phyloP scores from a whole-genome alignment of 2,329 filamentous ascomycete genomes.

The Aspergillus sojae region DNA sequence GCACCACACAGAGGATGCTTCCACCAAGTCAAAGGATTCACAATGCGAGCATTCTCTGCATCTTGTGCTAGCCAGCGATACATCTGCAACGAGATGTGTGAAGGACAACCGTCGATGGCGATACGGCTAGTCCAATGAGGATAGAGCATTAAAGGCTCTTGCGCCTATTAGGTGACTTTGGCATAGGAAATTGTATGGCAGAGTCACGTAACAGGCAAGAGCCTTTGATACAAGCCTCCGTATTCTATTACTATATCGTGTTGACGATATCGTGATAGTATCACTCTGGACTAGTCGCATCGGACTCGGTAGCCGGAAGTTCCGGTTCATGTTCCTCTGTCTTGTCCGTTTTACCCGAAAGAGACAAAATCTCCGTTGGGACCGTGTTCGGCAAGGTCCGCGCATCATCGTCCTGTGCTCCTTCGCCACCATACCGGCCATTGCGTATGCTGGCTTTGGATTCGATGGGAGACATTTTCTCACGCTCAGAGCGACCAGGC shows the following conservation, averaged over 20 bases:
- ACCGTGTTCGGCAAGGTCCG: slow-evolving; percentile 28
- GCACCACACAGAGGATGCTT: background rate
- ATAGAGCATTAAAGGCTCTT: background rate
- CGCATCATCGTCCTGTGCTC: slow-evolving; percentile 22
- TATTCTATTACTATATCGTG: background rate
- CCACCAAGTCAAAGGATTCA: background rate
- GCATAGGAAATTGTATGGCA: background rate
- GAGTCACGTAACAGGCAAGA: background rate
- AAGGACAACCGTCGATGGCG: background rate
- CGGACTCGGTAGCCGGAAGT: slow-evolving; percentile 28
- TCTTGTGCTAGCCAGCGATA: background rate
- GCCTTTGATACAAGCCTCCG: background rate
- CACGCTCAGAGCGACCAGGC: slow-evolving; percentile 35
- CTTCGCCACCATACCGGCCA: slow-evolving; percentile 18
- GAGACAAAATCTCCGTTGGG: slow-evolving; percentile 29
- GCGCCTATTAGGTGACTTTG: background rate
- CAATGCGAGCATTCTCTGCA: background rate
- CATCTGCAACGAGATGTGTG: background rate
- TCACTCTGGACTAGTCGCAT: slow-evolving; percentile 26
- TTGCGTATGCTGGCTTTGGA: slow-evolving; percentile 30
- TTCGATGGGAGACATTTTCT: slow-evolving; percentile 36
- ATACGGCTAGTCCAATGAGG: background rate
- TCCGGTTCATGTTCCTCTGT: slow-evolving; percentile 25
- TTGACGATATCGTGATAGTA: background rate
- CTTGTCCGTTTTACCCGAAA: slow-evolving; percentile 16